Conservation (phyloP, 495 filamentous ascomycete species). For the Xylaria cubensis region DNA sequence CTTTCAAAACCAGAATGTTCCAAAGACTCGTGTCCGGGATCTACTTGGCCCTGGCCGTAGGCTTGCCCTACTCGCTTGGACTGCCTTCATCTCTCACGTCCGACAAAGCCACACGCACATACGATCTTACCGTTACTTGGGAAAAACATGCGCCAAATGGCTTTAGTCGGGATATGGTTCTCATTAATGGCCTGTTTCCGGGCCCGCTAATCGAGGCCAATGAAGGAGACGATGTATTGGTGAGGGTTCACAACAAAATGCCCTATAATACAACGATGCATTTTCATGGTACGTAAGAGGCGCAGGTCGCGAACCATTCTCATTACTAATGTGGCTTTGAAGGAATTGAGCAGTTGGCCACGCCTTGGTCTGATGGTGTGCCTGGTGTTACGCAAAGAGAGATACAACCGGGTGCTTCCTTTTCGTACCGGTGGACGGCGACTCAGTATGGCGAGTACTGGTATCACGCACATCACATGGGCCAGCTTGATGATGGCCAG, state of each 20-base stretch:
- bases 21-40: not conserved
- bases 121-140: constrained; percentile 48
- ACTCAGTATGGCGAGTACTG: constrained; percentile 59
- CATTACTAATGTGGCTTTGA: not conserved
- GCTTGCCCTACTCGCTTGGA: not conserved
- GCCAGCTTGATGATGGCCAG: constrained; percentile 59
- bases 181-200: constrained; percentile 59
- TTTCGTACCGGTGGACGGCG: constrained; percentile 56
- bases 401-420: constrained; percentile 53
- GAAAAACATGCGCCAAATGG: constrained; percentile 48
- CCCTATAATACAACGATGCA: constrained; percentile 58
- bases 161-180: constrained; percentile 50
- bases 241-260: constrained; percentile 55
- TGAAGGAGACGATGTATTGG: constrained; percentile 58
- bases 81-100: not conserved
- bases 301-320: constrained; percentile 36
- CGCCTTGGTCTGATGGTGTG: constrained; percentile 1
- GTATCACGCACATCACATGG: constrained; percentile 61
- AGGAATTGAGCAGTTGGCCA: not conserved
- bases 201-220: constrained; percentile 54
- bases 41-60: not conserved
- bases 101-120: not conserved
- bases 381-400: constrained; percentile 21
- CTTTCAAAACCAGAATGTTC: not conserved
- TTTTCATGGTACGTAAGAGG: constrained; percentile 53